Percentiles rank a stretch among this genome's conserved stretches.
phyloP scores from a whole-genome alignment of 2,329 filamentous ascomycete species.

The Hypoxylon sp. region DNA sequence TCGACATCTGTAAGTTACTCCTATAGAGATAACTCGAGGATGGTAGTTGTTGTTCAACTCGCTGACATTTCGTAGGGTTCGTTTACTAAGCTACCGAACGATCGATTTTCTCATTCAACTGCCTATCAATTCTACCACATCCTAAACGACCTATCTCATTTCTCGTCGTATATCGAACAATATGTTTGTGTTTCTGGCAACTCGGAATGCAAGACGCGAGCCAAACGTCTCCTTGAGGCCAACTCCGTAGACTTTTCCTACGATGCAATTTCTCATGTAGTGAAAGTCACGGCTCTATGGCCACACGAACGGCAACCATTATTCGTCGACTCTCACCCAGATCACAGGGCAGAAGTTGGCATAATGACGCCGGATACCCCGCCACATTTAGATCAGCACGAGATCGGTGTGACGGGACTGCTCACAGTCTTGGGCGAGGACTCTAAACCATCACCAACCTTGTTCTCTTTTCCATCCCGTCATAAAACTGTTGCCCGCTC shows the following conservation, averaged over 20 bases:
- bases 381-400: slow-evolving; percentile 73
- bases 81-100: slow-evolving; percentile 71
- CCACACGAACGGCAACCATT: slow-evolving; percentile 62
- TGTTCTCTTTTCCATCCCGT: slow-evolving; percentile 87
- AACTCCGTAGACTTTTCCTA: slow-evolving; percentile 79
- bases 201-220: slow-evolving; percentile 48
- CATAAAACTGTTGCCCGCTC: slow-evolving; percentile 73
- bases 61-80: slow-evolving; percentile 68
- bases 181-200: slow-evolving; percentile 56
- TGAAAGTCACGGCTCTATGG: slow-evolving; percentile 78
- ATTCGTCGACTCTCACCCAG: slow-evolving; percentile 58
- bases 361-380: slow-evolving; percentile 78
- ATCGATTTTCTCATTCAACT: slow-evolving; percentile 73
- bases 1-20: slow-evolving; percentile 52
- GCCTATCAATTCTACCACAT: slow-evolving; percentile 80
- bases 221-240: slow-evolving; percentile 57
- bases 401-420: slow-evolving; percentile 83
- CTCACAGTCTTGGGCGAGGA: slow-evolving; percentile 84
- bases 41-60: slow-evolving; percentile 67
- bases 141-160: slow-evolving; percentile 68
- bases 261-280: slow-evolving; percentile 74
- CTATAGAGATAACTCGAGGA: slow-evolving; percentile 51
- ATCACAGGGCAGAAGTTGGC: slow-evolving; percentile 82
- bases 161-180: slow-evolving; percentile 67
- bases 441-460: slow-evolving; percentile 77